A percentile compares a stretch with the other conserved stretches of the same genome.
Conservation (phyloP, 2,329 filamentous ascomycete genomes). For the Clonostachys sp. region DNA sequence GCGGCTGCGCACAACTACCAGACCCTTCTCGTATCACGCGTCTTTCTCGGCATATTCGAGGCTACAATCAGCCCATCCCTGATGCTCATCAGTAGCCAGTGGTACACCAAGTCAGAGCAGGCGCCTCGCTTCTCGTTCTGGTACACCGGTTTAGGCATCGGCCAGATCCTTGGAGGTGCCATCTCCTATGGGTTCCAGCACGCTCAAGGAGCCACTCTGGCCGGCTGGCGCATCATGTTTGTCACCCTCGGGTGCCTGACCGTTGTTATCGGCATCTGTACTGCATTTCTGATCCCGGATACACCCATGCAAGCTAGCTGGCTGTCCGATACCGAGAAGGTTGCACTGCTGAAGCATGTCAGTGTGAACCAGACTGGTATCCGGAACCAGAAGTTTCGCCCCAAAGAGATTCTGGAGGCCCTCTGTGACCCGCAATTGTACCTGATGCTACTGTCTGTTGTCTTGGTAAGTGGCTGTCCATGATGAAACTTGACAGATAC, state of each 20-base stretch:
- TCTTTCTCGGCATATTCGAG: slow-evolving; percentile 58
- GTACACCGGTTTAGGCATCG: slow-evolving; percentile 55
- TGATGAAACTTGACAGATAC: not conserved
- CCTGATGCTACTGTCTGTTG: slow-evolving; percentile 40
- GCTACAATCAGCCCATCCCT: slow-evolving; percentile 55
- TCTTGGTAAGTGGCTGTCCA: slow-evolving; percentile 29
- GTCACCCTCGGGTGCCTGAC: slow-evolving; percentile 57
- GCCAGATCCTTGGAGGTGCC: slow-evolving; percentile 58
- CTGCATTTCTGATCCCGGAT: slow-evolving; percentile 25
- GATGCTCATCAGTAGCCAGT: slow-evolving; percentile 56
- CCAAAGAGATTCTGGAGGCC: slow-evolving; percentile 46
- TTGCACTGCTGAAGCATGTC: slow-evolving; percentile 45
- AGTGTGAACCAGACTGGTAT: slow-evolving; percentile 55
- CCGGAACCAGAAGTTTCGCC: slow-evolving; percentile 46
- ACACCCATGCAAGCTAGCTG: slow-evolving; percentile 41
- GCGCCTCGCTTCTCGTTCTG: slow-evolving; percentile 56
- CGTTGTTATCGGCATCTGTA: slow-evolving; percentile 21
- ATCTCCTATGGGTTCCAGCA: slow-evolving; percentile 60
- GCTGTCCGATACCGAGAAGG: slow-evolving; percentile 41
- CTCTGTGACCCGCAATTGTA: slow-evolving; percentile 47
- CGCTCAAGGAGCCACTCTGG: slow-evolving; percentile 42
- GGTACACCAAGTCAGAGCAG: slow-evolving; percentile 58
- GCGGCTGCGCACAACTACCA: slow-evolving; percentile 49
- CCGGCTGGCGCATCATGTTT: slow-evolving; percentile 69
- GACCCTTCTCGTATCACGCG: slow-evolving; percentile 46